phyloP scores from a whole-genome alignment of 192 early-diverging fungal species.

The Mortierella hygrophila region DNA sequence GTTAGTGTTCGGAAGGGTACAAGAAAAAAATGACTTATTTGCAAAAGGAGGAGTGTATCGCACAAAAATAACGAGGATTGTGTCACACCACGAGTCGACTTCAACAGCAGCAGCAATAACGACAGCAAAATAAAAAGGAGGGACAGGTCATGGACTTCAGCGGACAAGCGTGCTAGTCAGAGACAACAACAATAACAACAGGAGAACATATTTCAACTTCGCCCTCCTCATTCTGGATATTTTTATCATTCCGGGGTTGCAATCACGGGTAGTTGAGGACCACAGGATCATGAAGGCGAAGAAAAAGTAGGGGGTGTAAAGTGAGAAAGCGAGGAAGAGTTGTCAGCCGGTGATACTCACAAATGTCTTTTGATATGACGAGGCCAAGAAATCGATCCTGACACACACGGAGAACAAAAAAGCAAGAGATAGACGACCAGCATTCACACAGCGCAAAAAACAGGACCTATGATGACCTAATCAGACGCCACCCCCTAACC shows the following conservation, averaged over 20 bases:
- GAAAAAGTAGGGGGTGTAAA: neutral
- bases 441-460: neutral
- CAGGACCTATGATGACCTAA: neutral
- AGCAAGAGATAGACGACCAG: neutral
- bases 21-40: neutral
- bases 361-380: neutral
- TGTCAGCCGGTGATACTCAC: neutral
- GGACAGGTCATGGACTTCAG: neutral
- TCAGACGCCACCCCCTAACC: neutral
- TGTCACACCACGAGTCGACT: neutral
- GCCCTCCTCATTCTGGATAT: neutral
- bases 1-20: neutral
- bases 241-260: neutral
- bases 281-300: neutral
- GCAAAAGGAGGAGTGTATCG: neutral
- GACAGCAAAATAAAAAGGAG: neutral
- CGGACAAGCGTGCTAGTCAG: neutral
- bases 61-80: neutral
- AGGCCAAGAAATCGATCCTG: neutral
- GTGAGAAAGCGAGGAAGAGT: neutral
- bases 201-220: neutral
- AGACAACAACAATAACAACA: neutral
- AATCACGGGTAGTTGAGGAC: neutral
- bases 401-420: slow-evolving; percentile 2
- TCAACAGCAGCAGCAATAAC: neutral